phyloP scores from a whole-genome alignment of 2,329 filamentous ascomycete genomes.

The Biscogniauxia marginata region DNA sequence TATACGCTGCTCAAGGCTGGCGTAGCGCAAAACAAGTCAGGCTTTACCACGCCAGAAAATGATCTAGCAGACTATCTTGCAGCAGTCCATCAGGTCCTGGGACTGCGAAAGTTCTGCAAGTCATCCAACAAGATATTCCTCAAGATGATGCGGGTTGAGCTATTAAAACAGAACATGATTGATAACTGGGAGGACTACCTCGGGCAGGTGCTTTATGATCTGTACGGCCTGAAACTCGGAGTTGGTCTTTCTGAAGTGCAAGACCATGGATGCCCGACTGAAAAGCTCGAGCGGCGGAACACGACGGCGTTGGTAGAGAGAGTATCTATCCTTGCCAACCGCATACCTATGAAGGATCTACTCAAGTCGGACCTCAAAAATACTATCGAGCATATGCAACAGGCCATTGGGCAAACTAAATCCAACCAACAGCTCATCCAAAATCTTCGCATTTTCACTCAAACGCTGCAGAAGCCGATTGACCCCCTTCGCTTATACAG shows the following conservation, averaged over 20 bases:
- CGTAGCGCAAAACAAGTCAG: constrained; percentile 62
- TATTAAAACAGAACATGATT: constrained; percentile 72
- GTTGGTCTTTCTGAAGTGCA: constrained; percentile 63
- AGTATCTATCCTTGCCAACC: constrained; percentile 75
- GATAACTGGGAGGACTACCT: constrained; percentile 86
- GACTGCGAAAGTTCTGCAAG: constrained; percentile 82
- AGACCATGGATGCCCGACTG: constrained; percentile 77
- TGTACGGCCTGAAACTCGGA: constrained; percentile 77
- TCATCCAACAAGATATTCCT: constrained; percentile 83
- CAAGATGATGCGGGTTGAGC: constrained; percentile 82
- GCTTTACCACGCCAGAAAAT: constrained; percentile 65
- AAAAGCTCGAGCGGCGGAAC: constrained; percentile 76
- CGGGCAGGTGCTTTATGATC: constrained; percentile 78
- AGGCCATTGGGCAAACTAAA: constrained; percentile 77
- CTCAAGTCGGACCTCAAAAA: constrained; percentile 87
- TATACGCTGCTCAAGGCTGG: constrained; percentile 78
- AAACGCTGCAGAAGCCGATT: constrained; percentile 79
- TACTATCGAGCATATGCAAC: constrained; percentile 91
- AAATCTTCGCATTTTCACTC: constrained; percentile 79
- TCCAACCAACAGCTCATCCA: constrained; percentile 78
- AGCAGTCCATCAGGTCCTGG: constrained; percentile 79
- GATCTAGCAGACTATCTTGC: constrained; percentile 78
- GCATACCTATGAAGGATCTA: constrained; percentile 86
- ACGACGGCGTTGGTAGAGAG: constrained; percentile 82
- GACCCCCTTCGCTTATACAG: constrained; percentile 78